Base-by-base conservation (phyloP, 1,284 basidiomycete genomes). In the Afroboletus lepidellus region DNA sequence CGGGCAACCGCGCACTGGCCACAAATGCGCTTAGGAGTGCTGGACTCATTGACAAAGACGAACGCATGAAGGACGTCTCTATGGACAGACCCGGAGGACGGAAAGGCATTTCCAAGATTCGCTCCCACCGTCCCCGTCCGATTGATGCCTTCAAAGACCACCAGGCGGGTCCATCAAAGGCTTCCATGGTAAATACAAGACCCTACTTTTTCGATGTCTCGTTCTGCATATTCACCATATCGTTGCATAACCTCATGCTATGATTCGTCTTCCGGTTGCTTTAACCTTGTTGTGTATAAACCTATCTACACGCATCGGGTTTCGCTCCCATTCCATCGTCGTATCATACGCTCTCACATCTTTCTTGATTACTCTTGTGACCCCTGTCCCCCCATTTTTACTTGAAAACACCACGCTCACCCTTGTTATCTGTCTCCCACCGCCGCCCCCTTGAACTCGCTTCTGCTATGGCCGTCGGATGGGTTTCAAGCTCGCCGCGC, bases 1-100 rank as follows among this genome's bases (percentile, higher is more conserved):
- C 80, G 27, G 79, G 83, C 57, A 72, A 78, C 50, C 78, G 83
- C 59, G 67, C 76, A 32, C 70, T 90, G 25, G 84, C 81, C 25
- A 60, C 76, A 50, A 82, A 69, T 51, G 81, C 85, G 24, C 72
- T 89, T 24, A 82, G 83, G 55, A 79, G 72, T 46, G 86, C 84
- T 2, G 87, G 87, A 39, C 81, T 89, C 61, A 83, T 85, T 56
- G 87, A 89, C 74, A 74, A 79, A 52, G 87, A 90, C 65, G 74
- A 81, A 50, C 78, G 74, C 60, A 90, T 90, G 87, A 79, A 79
- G 53, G 87, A 90, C 61, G 72, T 74, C 32, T 75, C 77, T 15
- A 37, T 48, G 9, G 83, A 86, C 70, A 83, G 75, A 58, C 84
- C 83, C 4, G 84, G 83, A 47, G 85, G 85, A 16, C 78, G 85